Percentiles rank a stretch among this genome's conserved stretches.
Evolutionary conservation across 2,329 filamentous ascomycete genomes (phyloP).

Genomic region (Endocalyx cinctus): DNA sequence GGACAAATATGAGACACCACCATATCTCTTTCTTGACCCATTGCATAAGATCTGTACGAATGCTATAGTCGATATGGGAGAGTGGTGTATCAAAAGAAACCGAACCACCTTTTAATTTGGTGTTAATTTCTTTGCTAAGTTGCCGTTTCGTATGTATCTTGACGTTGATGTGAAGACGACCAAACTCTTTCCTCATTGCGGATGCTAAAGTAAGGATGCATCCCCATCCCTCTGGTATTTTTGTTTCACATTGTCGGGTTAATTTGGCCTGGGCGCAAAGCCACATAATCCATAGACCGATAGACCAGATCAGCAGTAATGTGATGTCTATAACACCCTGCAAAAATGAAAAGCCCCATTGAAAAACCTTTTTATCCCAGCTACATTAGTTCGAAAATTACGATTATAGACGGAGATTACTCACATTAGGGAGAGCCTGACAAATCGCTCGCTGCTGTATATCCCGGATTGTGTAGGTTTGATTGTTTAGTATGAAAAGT

Average conservation of each 20-base stretch:
- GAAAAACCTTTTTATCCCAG: constrained; percentile 8
- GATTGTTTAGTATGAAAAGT: background rate
- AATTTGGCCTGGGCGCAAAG: constrained; percentile 11
- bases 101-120: constrained; percentile 13
- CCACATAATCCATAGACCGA: constrained; percentile 16
- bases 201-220: constrained; percentile 10
- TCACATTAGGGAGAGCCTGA: constrained; percentile 14
- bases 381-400: too few relatives aligned
- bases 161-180: constrained; percentile 8
- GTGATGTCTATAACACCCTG: constrained; percentile 14
- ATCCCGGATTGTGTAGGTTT: constrained; percentile 6
- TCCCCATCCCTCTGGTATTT: constrained; percentile 10
- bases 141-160: constrained; percentile 11
- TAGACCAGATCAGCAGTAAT: constrained; percentile 13
- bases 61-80: too few relatives aligned
- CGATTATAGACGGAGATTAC: constrained; percentile 1
- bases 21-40: too few relatives aligned
- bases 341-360: constrained; percentile 24
- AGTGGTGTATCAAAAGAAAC: constrained; percentile 11
- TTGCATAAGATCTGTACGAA: too few relatives aligned
- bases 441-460: too few relatives aligned
- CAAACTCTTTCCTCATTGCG: constrained; percentile 10
- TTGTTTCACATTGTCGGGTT: constrained; percentile 5
- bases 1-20: too few relatives aligned
- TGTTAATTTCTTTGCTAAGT: constrained; percentile 12